Conservation (phyloP, 1,284 basidiomycete species). For the Leccinum insigne region DNA sequence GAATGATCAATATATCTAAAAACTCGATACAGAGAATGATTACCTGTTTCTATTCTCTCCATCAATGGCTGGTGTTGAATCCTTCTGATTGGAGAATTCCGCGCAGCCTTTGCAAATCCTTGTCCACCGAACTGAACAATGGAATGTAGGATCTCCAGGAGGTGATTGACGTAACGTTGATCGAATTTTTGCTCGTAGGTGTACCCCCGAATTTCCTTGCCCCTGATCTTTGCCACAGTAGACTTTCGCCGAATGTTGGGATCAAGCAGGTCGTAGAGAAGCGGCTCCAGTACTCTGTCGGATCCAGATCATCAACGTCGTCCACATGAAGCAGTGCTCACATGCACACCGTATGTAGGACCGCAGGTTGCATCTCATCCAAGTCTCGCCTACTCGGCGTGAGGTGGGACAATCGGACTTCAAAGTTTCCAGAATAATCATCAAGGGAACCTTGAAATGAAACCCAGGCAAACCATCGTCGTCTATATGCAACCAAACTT, state of each 20-base stretch:
- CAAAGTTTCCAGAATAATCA: constrained; percentile 84
- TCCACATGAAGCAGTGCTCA: constrained; percentile 1
- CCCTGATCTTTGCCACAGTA: constrained; percentile 54
- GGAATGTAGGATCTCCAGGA: constrained; percentile 76
- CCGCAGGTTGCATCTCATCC: constrained; percentile 94
- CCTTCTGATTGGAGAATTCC: constrained; percentile 59
- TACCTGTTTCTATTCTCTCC: constrained; percentile 60
- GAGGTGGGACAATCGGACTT: constrained; percentile 73
- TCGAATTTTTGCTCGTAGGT: constrained; percentile 78
- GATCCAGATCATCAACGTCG: constrained; percentile 9
- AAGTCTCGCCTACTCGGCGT: constrained; percentile 85
- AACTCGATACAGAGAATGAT: constrained; percentile 14
- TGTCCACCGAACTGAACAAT: constrained; percentile 88
- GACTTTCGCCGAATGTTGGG: constrained; percentile 58
- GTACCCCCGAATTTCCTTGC: constrained; percentile 66
- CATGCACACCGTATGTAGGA: constrained; percentile 78
- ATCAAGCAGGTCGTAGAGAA: constrained; percentile 79
- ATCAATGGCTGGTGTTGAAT: constrained; percentile 60
- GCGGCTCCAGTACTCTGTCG: constrained; percentile 80
- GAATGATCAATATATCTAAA: constrained; percentile 17
- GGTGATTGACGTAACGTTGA: constrained; percentile 67
- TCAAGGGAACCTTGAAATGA: constrained; percentile 81
- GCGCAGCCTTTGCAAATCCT: constrained; percentile 75
- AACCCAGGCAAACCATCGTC: constrained; percentile 82
- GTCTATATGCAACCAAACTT: constrained; percentile 55